Base-by-base conservation (phyloP, 108 stramenopile genomes). In the Cyclotella sp. region DNA sequence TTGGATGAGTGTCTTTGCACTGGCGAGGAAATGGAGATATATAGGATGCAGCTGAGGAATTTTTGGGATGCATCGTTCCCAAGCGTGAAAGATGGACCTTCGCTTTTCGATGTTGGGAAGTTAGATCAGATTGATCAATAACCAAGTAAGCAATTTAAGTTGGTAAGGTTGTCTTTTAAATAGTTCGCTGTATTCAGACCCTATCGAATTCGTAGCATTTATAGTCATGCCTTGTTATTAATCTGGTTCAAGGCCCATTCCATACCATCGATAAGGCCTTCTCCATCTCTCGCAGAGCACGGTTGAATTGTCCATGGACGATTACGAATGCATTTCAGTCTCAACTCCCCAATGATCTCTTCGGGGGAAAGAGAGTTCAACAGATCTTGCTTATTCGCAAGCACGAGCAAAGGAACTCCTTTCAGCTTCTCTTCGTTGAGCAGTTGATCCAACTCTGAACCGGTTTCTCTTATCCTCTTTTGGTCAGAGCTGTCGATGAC, bases 381-480 rank as follows among this genome's bases (percentile, higher is more conserved):
- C 15, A 90, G 66, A 53, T 92, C 91, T 72, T 88, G 89, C 76
- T 92, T 92, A 84, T 92, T 92, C 16, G 89, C 91, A 53, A 90
- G 84, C 16, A 90, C 71, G 6, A 90, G 77, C 41, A 92, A 65
- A 28, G 89, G 91, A 30, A 87, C 82, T 63, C 84, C 79, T 18
- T 77, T 46, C 4, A 92, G 84, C 68, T 90, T 86, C 26, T 82
- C 85, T 57, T 90, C 89, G 28, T 79, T 73, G 24, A 86, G 55
- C 27, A 86, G 77, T 68, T 74, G 77, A 54, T 72, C 71, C 61
- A 86, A 72, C 72, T 86, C 85, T 24, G 47, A 65, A 13, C 73
- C 73, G 7, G 82, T 86, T 61, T 89, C 88, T 52, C 86, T 80
- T 78, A 89, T 80, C 41, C 88, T 68, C n/a, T 67, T 62, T 26